Percentiles rank a stretch among this genome's conserved stretches.
Conservation (phyloP, 345 rosid genomes). For the Trapa incisa region DNA sequence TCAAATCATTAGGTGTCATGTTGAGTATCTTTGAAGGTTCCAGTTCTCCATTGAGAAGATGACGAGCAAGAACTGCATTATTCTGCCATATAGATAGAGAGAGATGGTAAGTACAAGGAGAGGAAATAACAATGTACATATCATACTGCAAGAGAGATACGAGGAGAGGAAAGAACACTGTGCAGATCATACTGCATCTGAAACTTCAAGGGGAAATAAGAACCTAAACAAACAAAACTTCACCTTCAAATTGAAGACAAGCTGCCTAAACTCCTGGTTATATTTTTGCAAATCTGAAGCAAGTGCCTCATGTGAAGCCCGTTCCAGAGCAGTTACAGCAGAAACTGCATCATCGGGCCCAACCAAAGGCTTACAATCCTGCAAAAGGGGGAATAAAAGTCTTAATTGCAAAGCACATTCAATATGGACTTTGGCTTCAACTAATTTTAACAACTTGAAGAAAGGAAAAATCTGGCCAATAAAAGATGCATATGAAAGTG, state of each 20-base stretch:
- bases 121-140: not conserved
- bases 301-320: slow-evolving; percentile 60
- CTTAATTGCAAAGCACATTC: not conserved
- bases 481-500: not conserved
- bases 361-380: slow-evolving; percentile 40
- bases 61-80: slow-evolving; percentile 45
- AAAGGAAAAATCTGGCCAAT: not conserved
- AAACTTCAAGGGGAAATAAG: not conserved
- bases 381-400: slow-evolving; percentile 12
- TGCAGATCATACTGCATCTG: not conserved
- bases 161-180: not conserved
- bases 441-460: not conserved
- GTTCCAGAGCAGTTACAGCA: slow-evolving; percentile 70
- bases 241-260: slow-evolving; percentile 83
- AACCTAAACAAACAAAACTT: slow-evolving; percentile 6
- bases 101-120: not conserved
- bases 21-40: slow-evolving; percentile 64
- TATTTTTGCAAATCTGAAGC: slow-evolving; percentile 71
- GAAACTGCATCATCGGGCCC: slow-evolving; percentile 92
- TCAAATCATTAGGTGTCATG: slow-evolving; percentile 86
- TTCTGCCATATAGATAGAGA: slow-evolving; percentile 2
- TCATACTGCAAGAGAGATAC: not conserved
- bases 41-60: slow-evolving; percentile 71
- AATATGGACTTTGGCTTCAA: slow-evolving; percentile 6
- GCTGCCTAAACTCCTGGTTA: slow-evolving; percentile 74